These are phyloP conservation scores for Trametes hirsuta DNA, from an alignment of 1,284 basidiomycete genomes.

Conservation along the genomic window DNA sequence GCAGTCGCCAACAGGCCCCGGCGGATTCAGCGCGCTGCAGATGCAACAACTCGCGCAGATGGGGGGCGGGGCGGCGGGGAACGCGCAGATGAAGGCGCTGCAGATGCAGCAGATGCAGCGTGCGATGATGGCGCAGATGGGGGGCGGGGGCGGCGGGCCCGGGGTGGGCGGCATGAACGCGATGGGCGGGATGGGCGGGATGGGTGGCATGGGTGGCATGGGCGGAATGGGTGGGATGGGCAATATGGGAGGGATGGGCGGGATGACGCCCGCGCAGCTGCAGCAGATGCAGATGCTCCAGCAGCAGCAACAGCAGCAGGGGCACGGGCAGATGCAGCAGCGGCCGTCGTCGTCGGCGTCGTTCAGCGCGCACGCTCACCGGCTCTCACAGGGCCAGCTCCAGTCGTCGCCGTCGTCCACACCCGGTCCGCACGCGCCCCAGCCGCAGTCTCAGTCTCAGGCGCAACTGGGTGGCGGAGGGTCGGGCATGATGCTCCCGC, in stretches of 20 bases:
- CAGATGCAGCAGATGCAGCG: constrained; percentile 25
- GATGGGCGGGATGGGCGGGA: constrained; percentile 6
- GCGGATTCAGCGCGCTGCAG: constrained; percentile 19
- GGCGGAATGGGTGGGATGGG: too few relatives aligned
- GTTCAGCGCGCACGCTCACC: constrained; percentile 17
- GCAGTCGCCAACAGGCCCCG: constrained; percentile 10
- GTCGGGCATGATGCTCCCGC: constrained; percentile 26
- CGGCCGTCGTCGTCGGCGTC: constrained; percentile 26
- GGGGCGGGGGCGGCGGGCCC: background rate
- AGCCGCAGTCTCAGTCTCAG: background rate
- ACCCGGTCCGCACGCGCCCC: constrained; percentile 18
- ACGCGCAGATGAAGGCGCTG: constrained; percentile 20
- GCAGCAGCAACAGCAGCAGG: constrained; percentile 16
- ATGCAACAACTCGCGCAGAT: constrained; percentile 24
- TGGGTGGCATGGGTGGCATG: constrained; percentile 8
- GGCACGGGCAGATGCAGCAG: constrained; percentile 18
- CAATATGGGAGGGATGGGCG: constrained; percentile 6
- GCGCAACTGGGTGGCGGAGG: background rate
- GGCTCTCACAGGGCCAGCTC: constrained; percentile 20
- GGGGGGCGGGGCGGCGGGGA: background rate
- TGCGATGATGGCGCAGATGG: constrained; percentile 19
- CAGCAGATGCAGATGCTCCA: constrained; percentile 27
- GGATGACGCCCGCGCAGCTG: constrained; percentile 20
- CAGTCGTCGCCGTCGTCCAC: constrained; percentile 9
- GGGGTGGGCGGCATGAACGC: constrained; percentile 4